Percentiles rank a stretch among this genome's conserved stretches.
phyloP scores from a whole-genome alignment of 2,329 filamentous ascomycete genomes.

The Exophiala calicioides region DNA sequence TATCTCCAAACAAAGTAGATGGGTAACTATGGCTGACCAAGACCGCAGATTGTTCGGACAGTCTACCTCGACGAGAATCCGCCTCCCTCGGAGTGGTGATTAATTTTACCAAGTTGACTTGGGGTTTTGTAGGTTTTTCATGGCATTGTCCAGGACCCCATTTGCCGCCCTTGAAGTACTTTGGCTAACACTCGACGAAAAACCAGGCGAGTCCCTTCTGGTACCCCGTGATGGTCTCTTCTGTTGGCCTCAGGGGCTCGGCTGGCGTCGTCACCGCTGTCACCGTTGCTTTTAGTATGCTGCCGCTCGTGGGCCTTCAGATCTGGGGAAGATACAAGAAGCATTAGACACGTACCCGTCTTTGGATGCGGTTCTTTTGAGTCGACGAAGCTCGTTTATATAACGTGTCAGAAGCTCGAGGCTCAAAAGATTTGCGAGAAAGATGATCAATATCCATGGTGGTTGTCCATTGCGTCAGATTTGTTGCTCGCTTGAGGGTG shows the following conservation, averaged over 20 bases:
- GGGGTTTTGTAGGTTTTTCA: conserved; percentile 5
- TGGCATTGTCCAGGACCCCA: too few relatives aligned
- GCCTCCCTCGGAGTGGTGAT: not conserved
- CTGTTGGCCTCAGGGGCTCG: not conserved
- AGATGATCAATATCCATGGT: too few relatives aligned
- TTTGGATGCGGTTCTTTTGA: too few relatives aligned
- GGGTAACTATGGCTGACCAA: not conserved
- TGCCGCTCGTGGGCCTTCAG: conserved; percentile 3
- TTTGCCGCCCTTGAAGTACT: not conserved
- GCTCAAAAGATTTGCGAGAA: too few relatives aligned
- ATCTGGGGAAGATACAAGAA: conserved; percentile 1
- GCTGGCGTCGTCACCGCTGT: not conserved
- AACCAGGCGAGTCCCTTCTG: conserved; percentile 3
- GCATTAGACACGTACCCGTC: not conserved
- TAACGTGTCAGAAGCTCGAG: too few relatives aligned
- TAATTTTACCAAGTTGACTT: not conserved
- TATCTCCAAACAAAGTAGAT: too few relatives aligned
- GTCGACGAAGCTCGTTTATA: too few relatives aligned
- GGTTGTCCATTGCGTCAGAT: too few relatives aligned
- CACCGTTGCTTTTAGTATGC: conserved; percentile 1
- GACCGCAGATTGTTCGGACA: conserved; percentile 1
- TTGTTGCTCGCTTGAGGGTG: too few relatives aligned
- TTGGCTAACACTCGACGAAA: not conserved
- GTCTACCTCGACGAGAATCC: not conserved
- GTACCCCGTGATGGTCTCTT: not conserved